Base-by-base conservation (phyloP, 495 filamentous ascomycete genomes). In the Aspergillus leporis region DNA sequence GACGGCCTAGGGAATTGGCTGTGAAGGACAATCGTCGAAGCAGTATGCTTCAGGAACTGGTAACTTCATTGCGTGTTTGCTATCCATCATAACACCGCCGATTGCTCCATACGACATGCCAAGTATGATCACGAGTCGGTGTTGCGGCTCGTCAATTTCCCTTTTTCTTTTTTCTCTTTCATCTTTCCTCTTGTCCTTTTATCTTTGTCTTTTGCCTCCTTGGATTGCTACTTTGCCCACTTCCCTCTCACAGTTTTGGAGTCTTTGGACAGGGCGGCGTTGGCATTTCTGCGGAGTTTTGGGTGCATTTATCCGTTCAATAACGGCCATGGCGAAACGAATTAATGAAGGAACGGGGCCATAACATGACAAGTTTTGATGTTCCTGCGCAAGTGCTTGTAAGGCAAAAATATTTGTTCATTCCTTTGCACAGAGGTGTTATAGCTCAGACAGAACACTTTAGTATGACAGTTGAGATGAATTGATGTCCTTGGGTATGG, bases 1-100 rank as follows among this genome's bases (percentile, higher is more conserved):
- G 70, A 70, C 51, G 70, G 72, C 31, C 30, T 76, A 34, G 68
- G 70, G 56, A 71, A 73, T 59, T 79, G 77, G 77, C 64, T 79
- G 53, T 79, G 61, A 66, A 10, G 16, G 48, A 4, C 22, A 18
- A 1, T 32, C 48, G 25, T 28, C 25, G 25, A 28, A 28, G 5
- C n/a, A n/a, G 6, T 41, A 41, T n/a, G 3, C 12, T n/a, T 41
- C 38, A 16, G 16, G 2, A 16, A 2, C 18, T 5, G n/a, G n/a
- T n/a, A n/a, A 5, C 25, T 49, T 22, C 25, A 23, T 23, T n/a
- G 18, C 46, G n/a, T 6, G 16, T 23, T 10, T 23, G 19, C 19
- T 19, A 5, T 9, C 19, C 9, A 18, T 49, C 19, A 14, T 41
- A n/a, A 3, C 38, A 3, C 38, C 16, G 14, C 38, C 38, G 16